These are phyloP conservation scores for Poa pratensis DNA, from an alignment of 176 grass and related monocot species.

Conservation along the genomic window DNA sequence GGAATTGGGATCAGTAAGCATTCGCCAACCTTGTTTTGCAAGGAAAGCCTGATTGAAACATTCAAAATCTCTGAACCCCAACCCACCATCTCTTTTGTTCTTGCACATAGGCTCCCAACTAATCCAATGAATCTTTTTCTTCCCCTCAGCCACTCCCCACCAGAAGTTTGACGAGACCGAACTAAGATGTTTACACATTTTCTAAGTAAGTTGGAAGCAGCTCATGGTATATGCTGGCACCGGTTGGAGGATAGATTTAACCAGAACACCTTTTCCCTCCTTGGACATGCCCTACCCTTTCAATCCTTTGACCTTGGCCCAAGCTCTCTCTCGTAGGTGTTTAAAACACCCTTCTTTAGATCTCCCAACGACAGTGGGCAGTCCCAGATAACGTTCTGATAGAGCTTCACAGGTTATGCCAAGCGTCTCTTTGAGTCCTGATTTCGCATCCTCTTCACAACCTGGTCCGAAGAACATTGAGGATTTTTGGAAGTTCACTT, in stretches of 20 bases:
- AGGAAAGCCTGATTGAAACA: not conserved
- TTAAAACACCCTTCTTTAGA: not conserved
- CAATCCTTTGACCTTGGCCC: not conserved
- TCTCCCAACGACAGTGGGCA: not conserved
- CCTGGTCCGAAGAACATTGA: not conserved
- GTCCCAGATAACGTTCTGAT: not conserved
- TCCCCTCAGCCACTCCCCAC: not conserved
- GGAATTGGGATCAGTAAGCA: not conserved
- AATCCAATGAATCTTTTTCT: not conserved
- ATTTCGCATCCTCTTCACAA: not conserved
- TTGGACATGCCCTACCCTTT: not conserved
- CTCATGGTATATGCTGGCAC: too few relatives aligned
- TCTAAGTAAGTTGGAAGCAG: not conserved
- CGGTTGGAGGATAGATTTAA: not conserved
- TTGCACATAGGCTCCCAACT: not conserved
- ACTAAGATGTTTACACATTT: fast-evolving
- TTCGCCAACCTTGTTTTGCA: not conserved
- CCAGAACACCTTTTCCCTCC: not conserved
- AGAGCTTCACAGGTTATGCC: not conserved
- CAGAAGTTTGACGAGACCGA: not conserved
- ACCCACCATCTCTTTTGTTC: not conserved
- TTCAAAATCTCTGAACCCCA: not conserved
- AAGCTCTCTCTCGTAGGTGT: not conserved
- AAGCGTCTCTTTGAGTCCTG: not conserved
- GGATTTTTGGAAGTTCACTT: not conserved